phyloP scores from a whole-genome alignment of 129 eudicot genomes.

The Saposhnikovia divaricata region DNA sequence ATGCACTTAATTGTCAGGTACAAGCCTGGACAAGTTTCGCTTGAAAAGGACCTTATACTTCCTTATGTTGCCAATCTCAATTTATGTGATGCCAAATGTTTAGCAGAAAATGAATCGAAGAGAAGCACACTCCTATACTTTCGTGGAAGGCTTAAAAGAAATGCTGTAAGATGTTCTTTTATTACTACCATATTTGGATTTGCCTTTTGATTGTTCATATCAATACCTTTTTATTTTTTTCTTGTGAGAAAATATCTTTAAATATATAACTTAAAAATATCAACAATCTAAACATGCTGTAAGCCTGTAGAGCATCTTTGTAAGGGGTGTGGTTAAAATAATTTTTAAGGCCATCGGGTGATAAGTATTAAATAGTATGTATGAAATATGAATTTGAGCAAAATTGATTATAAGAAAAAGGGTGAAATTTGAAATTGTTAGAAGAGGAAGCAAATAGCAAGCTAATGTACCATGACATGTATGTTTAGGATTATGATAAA shows the following conservation, averaged over 20 bases:
- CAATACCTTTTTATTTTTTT: neutral
- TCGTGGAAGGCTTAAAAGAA: slow-evolving; percentile 97
- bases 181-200: slow-evolving; percentile 6
- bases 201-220: neutral
- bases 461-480: neutral
- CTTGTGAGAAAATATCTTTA: neutral
- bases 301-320: neutral
- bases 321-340: neutral
- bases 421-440: neutral
- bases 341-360: neutral
- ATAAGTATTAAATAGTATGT: neutral
- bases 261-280: neutral
- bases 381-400: neutral
- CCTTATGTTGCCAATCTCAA: slow-evolving; percentile 94
- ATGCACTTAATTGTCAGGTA: slow-evolving; percentile 48
- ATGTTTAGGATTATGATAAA: neutral
- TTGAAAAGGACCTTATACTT: slow-evolving; percentile 90
- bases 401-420: neutral
- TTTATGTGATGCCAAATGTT: slow-evolving; percentile 71
- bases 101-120: slow-evolving; percentile 50
- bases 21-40: slow-evolving; percentile 97
- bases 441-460: neutral
- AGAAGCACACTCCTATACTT: slow-evolving; percentile 77
- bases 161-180: slow-evolving; percentile 66
- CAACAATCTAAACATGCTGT: neutral